Evolutionary conservation across 495 filamentous ascomycete genomes (phyloP).

Genomic region (Staphylotrichum longicolle): DNA sequence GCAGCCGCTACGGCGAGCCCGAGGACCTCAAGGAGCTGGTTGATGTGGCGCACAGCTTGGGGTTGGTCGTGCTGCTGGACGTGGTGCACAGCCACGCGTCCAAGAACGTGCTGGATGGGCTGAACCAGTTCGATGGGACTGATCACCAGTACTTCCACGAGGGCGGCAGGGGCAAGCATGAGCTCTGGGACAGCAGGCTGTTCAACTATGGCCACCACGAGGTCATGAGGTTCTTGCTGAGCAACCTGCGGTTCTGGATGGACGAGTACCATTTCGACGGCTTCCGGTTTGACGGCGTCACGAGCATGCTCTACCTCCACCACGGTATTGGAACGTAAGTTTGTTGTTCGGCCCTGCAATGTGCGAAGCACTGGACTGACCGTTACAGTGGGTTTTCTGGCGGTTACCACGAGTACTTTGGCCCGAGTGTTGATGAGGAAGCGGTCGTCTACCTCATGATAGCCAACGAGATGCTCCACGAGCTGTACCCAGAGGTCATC

Average conservation of each 20-base stretch:
- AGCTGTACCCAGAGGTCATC: slow-evolving; percentile 78
- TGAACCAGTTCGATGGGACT: slow-evolving; percentile 92
- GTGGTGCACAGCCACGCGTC: slow-evolving; percentile 97
- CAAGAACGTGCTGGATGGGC: slow-evolving; percentile 90
- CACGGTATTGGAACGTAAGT: slow-evolving; percentile 98
- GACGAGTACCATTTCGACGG: slow-evolving; percentile 96
- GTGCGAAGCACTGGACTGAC: neutral
- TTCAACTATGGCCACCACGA: slow-evolving; percentile 98
- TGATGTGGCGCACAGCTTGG: slow-evolving; percentile 89
- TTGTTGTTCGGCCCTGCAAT: neutral
- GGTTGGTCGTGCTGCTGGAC: slow-evolving; percentile 87
- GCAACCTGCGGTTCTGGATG: slow-evolving; percentile 98
- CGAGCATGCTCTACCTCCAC: slow-evolving; percentile 94
- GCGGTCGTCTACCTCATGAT: slow-evolving; percentile 94
- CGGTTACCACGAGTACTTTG: slow-evolving; percentile 98
- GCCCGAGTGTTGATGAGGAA: slow-evolving; percentile 86
- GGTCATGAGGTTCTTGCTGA: slow-evolving; percentile 88
- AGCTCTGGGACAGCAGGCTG: slow-evolving; percentile 90
- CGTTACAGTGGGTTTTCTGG: slow-evolving; percentile 82
- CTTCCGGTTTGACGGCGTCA: slow-evolving; percentile 97
- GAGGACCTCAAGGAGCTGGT: slow-evolving; percentile 96
- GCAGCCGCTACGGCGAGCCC: slow-evolving; percentile 89
- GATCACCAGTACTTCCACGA: slow-evolving; percentile 96
- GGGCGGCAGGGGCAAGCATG: slow-evolving; percentile 78
- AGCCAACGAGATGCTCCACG: slow-evolving; percentile 93